A percentile compares a stretch with the other conserved stretches of the same genome.
phyloP scores from a whole-genome alignment of 495 filamentous ascomycete genomes.

The Cryomyces minteri region DNA sequence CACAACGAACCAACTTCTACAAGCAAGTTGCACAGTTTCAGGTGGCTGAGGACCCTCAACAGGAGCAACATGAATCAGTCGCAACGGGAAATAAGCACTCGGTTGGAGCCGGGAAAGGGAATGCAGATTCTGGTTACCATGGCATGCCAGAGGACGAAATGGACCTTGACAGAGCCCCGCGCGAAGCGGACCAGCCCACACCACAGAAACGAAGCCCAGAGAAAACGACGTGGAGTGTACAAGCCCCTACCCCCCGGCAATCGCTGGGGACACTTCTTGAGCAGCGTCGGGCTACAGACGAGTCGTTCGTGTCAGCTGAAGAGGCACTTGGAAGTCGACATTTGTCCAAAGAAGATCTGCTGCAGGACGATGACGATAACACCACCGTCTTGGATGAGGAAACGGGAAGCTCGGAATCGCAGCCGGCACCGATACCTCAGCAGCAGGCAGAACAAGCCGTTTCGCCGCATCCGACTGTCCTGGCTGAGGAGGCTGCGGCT shows the following conservation, averaged over 20 bases:
- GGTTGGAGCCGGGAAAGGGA: constrained; percentile 9
- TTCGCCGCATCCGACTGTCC: too few relatives aligned
- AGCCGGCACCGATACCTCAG: neutral
- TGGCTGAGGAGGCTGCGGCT: too few relatives aligned
- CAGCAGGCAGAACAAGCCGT: neutral
- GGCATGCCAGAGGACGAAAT: constrained; percentile 44
- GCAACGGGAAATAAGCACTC: constrained; percentile 3
- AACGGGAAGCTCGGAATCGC: neutral
- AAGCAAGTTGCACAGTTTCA: constrained; percentile 13
- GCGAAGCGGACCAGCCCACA: neutral
- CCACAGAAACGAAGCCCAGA: neutral
- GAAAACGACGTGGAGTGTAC: too few relatives aligned
- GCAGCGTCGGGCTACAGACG: neutral
- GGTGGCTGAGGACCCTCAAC: constrained; percentile 8
- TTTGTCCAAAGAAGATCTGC: neutral
- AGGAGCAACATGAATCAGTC: neutral
- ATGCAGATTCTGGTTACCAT: constrained; percentile 65
- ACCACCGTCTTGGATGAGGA: neutral
- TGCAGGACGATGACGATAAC: constrained; percentile 1
- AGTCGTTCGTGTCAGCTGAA: constrained; percentile 3
- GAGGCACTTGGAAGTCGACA: neutral
- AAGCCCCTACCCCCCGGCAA: neutral
- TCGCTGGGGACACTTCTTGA: neutral
- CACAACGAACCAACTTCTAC: constrained; percentile 10
- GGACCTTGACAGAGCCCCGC: constrained; percentile 17